Evolutionary conservation across 2,329 filamentous ascomycete species (phyloP).

Genomic region (Phymatotrichopsis omnivora): DNA sequence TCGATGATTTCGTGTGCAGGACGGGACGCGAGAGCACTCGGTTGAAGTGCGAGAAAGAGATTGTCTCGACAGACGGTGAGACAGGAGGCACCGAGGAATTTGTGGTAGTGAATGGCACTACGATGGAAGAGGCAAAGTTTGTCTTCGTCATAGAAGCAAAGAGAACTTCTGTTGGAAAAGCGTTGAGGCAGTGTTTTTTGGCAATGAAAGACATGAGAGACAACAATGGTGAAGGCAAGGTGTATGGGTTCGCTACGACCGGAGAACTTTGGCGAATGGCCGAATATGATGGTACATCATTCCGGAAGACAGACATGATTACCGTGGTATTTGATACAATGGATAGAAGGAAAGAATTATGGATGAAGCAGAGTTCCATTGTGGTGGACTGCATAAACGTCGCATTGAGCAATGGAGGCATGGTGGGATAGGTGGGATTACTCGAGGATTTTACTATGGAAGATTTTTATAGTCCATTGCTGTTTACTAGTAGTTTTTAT

Average conservation of each 20-base stretch:
- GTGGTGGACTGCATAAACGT: too few species aligned
- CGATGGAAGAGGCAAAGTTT: too few species aligned
- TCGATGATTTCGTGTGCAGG: constrained; percentile 7
- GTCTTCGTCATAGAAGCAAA: too few species aligned
- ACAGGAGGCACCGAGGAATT: constrained; percentile 4
- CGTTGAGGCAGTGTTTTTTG: too few species aligned
- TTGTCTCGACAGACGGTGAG: constrained; percentile 7
- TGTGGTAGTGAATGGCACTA: too few species aligned
- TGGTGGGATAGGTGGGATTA: too few species aligned
- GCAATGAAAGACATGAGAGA: constrained; percentile 12
- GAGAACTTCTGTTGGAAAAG: too few species aligned
- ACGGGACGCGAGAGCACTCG: constrained; percentile 1
- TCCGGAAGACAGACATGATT: neutral
- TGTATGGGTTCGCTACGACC: constrained; percentile 10
- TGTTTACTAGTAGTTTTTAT: too few species aligned
- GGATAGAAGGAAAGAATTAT: constrained; percentile 9
- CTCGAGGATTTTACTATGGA: too few species aligned
- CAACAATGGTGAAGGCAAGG: constrained; percentile 12
- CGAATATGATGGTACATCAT: constrained; percentile 6
- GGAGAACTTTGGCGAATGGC: constrained; percentile 11
- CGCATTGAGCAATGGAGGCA: too few species aligned
- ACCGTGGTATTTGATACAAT: constrained; percentile 9
- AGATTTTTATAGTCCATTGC: too few species aligned
- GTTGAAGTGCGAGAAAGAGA: constrained; percentile 6
- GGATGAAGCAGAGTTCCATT: constrained; percentile 10